A percentile compares a stretch with the other conserved stretches of the same genome.
phyloP scores from a whole-genome alignment of 2,329 filamentous ascomycete species.

The Metarhizium sp. region DNA sequence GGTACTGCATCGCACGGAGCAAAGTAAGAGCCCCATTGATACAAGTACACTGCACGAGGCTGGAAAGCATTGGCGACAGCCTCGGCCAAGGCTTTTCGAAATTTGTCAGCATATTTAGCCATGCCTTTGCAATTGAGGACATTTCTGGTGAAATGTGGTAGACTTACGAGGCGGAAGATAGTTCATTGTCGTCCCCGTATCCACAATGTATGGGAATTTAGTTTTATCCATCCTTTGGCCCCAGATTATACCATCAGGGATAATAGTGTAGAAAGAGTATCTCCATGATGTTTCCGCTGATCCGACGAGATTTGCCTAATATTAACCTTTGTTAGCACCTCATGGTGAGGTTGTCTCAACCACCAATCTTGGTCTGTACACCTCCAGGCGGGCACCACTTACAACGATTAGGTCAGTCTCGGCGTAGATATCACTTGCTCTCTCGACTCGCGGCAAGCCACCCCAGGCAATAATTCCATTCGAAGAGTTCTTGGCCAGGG shows the following conservation, averaged over 20 bases:
- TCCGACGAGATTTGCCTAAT: constrained; percentile 33
- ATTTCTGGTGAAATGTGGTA: background rate
- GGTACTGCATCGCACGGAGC: constrained; percentile 37
- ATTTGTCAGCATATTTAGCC: background rate
- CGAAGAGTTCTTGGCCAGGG: constrained; percentile 36
- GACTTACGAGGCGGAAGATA: constrained; percentile 38
- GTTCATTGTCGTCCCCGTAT: constrained; percentile 42
- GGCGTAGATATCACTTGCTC: constrained; percentile 19
- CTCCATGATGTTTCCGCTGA: constrained; percentile 29
- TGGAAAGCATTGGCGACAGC: constrained; percentile 36
- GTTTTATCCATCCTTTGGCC: constrained; percentile 30
- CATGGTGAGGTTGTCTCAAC: background rate
- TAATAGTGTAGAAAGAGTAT: constrained; percentile 44
- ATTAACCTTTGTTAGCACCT: constrained; percentile 1
- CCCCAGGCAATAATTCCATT: constrained; percentile 38
- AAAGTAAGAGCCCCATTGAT: constrained; percentile 38
- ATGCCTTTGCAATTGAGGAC: background rate
- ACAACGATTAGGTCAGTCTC: constrained; percentile 36
- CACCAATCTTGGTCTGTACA: background rate
- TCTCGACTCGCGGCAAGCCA: constrained; percentile 31
- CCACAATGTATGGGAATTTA: constrained; percentile 40
- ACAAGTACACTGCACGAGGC: constrained; percentile 36
- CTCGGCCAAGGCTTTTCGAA: constrained; percentile 32
- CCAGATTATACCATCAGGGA: constrained; percentile 38
- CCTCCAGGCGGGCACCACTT: constrained; percentile 13